phyloP scores from a whole-genome alignment of 805 yeast species.

The Lipomyces kockii region DNA sequence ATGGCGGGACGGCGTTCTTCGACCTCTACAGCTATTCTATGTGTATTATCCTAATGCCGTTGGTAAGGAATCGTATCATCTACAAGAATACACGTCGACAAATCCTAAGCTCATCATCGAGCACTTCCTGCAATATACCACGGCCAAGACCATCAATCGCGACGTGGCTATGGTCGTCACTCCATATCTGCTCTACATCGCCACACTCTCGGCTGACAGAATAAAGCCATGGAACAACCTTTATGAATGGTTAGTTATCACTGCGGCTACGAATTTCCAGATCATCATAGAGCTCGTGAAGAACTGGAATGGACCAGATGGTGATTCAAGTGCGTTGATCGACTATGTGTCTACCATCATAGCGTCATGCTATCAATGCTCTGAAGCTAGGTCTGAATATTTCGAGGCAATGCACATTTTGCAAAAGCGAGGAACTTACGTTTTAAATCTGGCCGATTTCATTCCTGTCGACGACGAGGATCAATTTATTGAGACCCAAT shows the following conservation, averaged over 20 bases:
- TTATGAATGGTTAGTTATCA: conserved; percentile 28
- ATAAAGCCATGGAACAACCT: conserved; percentile 30
- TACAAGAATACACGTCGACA: conserved; percentile 27
- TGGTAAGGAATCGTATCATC: conserved; percentile 17
- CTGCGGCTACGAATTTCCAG: conserved; percentile 11
- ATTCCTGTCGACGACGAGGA: conserved; percentile 8
- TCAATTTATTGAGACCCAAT: conserved; percentile 13
- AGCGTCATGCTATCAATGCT: conserved; percentile 29
- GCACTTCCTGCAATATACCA: conserved; percentile 31
- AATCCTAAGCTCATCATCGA: conserved; percentile 37
- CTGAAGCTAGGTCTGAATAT: conserved; percentile 12
- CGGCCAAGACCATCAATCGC: conserved; percentile 31
- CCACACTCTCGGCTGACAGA: conserved; percentile 31
- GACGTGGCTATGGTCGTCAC: conserved; percentile 40
- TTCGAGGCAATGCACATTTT: conserved; percentile 30
- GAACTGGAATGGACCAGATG: conserved; percentile 30
- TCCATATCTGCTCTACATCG: conserved; percentile 43
- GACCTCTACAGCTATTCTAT: conserved; percentile 40
- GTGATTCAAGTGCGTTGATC: conserved; percentile 29
- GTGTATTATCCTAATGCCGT: conserved; percentile 15
- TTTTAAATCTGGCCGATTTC: neutral
- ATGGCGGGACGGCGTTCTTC: conserved; percentile 44
- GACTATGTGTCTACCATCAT: conserved; percentile 35
- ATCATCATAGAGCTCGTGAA: conserved; percentile 16
- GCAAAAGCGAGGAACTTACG: conserved; percentile 26